Conservation (phyloP, 176 grass and related monocot species). For the Triticum dicoccoides region DNA sequence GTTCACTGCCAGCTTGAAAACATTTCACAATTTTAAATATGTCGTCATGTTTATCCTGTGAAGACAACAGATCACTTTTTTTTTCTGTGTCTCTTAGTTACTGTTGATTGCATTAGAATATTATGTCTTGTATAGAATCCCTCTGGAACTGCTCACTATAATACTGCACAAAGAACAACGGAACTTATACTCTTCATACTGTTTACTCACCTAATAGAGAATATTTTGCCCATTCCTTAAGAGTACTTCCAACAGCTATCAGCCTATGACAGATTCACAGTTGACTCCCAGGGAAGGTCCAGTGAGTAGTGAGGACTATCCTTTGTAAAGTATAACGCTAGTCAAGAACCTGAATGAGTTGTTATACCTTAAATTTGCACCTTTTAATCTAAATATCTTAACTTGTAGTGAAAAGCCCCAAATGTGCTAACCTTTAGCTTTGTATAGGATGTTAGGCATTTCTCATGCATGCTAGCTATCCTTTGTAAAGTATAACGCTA, state of each 20-base stretch:
- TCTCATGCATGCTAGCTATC: not conserved
- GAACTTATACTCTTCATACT: not conserved
- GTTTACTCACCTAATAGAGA: not conserved
- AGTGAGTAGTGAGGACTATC: not conserved
- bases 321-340: not conserved
- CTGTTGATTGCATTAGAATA: not conserved
- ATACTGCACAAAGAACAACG: not conserved
- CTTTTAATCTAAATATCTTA: constrained; percentile 13
- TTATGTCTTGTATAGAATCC: not conserved
- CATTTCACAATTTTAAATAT: constrained; percentile 4
- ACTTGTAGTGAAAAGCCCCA: not conserved
- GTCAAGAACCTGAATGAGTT: not conserved
- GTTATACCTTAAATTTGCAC: not conserved
- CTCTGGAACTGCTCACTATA: not conserved
- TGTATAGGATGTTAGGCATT: not conserved
- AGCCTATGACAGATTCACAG: not conserved
- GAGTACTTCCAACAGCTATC: not conserved
- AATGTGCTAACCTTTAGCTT: not conserved
- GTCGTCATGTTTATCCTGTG: not conserved
- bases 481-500: not conserved
- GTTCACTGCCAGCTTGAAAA: not conserved
- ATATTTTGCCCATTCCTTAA: not conserved
- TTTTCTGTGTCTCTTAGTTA: not conserved
- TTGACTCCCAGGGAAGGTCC: not conserved
- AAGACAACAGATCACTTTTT: not conserved